Conservation (phyloP, 78 protist genomes). For the Blattamonas nauphoetae region DNA sequence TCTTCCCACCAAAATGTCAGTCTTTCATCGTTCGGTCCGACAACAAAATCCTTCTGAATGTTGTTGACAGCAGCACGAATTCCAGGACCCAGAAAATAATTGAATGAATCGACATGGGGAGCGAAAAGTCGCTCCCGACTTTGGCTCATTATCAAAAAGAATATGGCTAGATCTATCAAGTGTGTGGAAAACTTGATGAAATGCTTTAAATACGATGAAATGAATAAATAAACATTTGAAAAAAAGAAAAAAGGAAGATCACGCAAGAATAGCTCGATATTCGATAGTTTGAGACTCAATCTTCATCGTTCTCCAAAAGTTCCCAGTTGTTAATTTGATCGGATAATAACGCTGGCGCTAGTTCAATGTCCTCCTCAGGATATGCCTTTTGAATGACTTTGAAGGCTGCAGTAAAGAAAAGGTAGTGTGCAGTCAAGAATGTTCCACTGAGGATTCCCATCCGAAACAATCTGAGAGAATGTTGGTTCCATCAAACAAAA, state of each 20-base stretch:
- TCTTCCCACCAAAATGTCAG: neutral
- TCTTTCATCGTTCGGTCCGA: neutral
- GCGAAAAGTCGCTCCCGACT: neutral
- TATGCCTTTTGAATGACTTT: neutral
- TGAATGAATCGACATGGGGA: constrained; percentile 48
- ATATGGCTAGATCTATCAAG: too few relatives aligned
- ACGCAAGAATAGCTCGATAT: too few relatives aligned
- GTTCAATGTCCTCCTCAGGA: neutral
- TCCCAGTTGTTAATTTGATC: too few relatives aligned
- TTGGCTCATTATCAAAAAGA: too few relatives aligned
- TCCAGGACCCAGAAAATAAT: constrained; percentile 24
- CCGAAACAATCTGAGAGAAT: neutral
- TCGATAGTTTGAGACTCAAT: too few relatives aligned
- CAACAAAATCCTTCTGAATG: neutral
- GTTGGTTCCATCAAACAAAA: neutral
- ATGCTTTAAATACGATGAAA: too few relatives aligned
- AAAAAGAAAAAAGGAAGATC: too few relatives aligned
- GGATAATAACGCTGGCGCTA: too few relatives aligned
- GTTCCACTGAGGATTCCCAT: neutral
- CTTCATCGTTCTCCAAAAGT: too few relatives aligned
- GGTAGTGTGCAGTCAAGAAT: neutral
- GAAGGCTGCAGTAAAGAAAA: neutral
- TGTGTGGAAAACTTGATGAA: too few relatives aligned
- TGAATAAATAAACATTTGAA: too few relatives aligned
- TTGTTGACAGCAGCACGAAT: neutral